These are phyloP conservation scores for Lentinula detonsa DNA, from an alignment of 768 basidiomycete species.

Conservation along the genomic window DNA sequence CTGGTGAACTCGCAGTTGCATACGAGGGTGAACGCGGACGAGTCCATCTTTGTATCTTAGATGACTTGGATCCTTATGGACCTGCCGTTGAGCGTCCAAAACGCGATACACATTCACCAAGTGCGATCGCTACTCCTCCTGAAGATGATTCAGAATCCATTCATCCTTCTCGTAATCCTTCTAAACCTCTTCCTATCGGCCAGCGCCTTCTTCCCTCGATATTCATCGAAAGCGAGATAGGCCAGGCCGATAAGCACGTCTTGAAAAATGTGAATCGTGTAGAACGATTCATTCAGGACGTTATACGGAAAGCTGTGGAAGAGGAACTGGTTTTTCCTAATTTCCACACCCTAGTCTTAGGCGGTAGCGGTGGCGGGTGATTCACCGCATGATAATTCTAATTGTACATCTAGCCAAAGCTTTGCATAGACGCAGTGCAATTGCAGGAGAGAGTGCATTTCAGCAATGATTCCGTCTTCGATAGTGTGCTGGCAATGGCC, in stretches of 20 bases:
- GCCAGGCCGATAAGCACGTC: conserved; percentile 92
- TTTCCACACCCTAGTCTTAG: conserved; percentile 75
- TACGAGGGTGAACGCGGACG: conserved; percentile 79
- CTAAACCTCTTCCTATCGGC: conserved; percentile 74
- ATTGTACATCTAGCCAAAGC: too few relatives aligned
- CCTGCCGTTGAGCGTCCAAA: conserved; percentile 54
- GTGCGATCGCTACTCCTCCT: conserved; percentile 42
- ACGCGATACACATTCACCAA: conserved; percentile 27
- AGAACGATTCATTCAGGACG: conserved; percentile 92
- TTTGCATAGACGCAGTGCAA: too few relatives aligned
- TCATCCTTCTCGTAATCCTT: conserved; percentile 29
- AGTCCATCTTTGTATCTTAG: conserved; percentile 84
- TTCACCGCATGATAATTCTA: too few relatives aligned
- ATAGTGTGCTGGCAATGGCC: too few relatives aligned
- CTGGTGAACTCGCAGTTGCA: conserved; percentile 84
- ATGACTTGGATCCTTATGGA: conserved; percentile 82
- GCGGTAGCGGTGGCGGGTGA: conserved; percentile 8
- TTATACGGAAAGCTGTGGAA: conserved; percentile 90
- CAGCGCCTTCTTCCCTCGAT: conserved; percentile 81
- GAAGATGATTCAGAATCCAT: conserved; percentile 57
- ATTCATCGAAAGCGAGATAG: conserved; percentile 94
- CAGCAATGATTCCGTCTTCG: too few relatives aligned
- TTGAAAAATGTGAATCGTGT: conserved; percentile 93
- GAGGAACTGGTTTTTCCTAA: conserved; percentile 97
- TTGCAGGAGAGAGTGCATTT: too few relatives aligned